These are phyloP conservation scores for Tympanopsis confertula DNA, from an alignment of 2,329 filamentous ascomycete species.

Conservation along the genomic window DNA sequence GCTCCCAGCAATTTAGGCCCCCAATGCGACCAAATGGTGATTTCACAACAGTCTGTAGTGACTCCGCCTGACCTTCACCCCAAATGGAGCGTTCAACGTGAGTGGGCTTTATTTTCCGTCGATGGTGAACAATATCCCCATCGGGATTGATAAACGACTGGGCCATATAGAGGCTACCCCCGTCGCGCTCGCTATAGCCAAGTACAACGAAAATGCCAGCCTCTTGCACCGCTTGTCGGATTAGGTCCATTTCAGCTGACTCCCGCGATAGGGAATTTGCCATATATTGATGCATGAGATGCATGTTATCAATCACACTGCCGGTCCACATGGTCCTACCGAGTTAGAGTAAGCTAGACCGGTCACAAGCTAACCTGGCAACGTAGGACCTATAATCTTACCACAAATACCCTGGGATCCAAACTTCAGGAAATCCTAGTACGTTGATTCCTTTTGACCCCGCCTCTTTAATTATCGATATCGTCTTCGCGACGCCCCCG, in stretches of 20 bases:
- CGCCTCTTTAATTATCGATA: constrained; percentile 41
- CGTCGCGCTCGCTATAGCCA: constrained; percentile 35
- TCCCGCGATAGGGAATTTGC: constrained; percentile 26
- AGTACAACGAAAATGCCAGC: constrained; percentile 32
- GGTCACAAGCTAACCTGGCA: constrained; percentile 2
- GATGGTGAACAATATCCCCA: constrained; percentile 29
- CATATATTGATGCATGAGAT: constrained; percentile 17
- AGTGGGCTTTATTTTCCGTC: constrained; percentile 32
- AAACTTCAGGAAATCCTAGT: constrained; percentile 40
- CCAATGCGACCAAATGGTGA: constrained; percentile 38
- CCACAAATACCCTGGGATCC: constrained; percentile 41
- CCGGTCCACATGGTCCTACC: constrained; percentile 20
- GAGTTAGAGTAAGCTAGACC: constrained; percentile 13
- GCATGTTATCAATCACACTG: constrained; percentile 9
- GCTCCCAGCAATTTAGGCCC: constrained; percentile 43
- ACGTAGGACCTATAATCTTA: constrained; percentile 15
- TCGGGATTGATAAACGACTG: constrained; percentile 38
- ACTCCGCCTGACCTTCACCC: constrained; percentile 43
- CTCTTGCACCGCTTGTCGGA: constrained; percentile 25
- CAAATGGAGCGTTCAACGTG: constrained; percentile 33
- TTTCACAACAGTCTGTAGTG: constrained; percentile 37
- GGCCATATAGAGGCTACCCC: constrained; percentile 31
- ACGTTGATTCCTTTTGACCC: constrained; percentile 38
- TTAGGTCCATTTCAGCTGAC: constrained; percentile 28
- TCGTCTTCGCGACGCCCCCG: constrained; percentile 41